Conservation (phyloP, 257 asterid species). For the Solanum virginianum region DNA sequence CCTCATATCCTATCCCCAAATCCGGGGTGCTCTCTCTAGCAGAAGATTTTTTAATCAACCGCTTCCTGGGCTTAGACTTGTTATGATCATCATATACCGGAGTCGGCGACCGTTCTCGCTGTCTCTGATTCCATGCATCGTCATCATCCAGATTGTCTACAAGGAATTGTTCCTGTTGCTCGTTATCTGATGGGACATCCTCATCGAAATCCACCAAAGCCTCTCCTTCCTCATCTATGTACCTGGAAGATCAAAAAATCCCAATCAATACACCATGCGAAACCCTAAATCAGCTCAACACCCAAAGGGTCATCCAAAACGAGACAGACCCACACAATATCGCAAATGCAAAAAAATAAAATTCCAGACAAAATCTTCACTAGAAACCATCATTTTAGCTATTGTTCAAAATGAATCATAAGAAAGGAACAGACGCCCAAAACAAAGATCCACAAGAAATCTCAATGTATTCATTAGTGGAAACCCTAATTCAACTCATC, state of each 20-base stretch:
- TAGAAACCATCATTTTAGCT: not conserved
- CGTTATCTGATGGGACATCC: constrained; percentile 59
- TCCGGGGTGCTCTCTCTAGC: constrained; percentile 25
- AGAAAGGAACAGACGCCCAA: not conserved
- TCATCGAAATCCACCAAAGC: constrained; percentile 81
- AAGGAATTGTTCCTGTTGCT: constrained; percentile 31
- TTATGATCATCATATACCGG: constrained; percentile 50
- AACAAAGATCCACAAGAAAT: not conserved
- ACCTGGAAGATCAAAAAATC: constrained; percentile 23
- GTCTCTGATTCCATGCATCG: constrained; percentile 30
- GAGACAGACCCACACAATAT: not conserved
- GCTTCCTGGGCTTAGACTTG: constrained; percentile 60
- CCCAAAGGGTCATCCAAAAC: not conserved
- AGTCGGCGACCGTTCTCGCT: constrained; percentile 47
- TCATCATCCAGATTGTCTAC: constrained; percentile 32
- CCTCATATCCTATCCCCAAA: constrained; percentile 51
- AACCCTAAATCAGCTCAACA: constrained; percentile 6
- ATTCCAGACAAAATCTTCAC: not conserved
- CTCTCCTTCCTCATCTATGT: constrained; percentile 89
- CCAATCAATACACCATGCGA: not conserved
- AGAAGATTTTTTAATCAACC: constrained; percentile 61
- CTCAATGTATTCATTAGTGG: not conserved
- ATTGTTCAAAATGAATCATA: not conserved
- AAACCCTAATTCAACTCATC: constrained; percentile 4
- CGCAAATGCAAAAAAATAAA: not conserved